These are phyloP conservation scores for Trichoderma gamsii DNA, from an alignment of 495 filamentous ascomycete genomes.

Conservation along the genomic window DNA sequence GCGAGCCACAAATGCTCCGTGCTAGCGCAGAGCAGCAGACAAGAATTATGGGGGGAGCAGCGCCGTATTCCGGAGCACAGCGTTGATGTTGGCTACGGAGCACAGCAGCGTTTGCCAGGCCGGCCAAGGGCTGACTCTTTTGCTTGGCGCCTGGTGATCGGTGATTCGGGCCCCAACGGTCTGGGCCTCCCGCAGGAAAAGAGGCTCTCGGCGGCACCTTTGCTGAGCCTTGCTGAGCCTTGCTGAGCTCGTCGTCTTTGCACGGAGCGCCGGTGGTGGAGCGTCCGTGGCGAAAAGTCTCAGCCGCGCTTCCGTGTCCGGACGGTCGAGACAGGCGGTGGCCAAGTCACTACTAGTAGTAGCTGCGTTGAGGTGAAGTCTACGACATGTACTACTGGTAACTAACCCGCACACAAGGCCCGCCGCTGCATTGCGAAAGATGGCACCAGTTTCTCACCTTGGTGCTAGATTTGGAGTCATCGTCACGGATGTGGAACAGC, in stretches of 20 bases:
- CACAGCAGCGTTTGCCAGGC: no score
- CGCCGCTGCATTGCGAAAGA: neutral
- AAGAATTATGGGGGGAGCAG: neutral
- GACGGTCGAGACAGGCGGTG: neutral
- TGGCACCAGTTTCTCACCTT: neutral
- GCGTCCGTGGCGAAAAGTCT: neutral
- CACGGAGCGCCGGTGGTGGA: neutral
- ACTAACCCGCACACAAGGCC: no score
- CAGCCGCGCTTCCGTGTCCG: slow-evolving; percentile 3
- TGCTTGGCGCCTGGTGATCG: no score
- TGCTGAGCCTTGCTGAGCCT: neutral
- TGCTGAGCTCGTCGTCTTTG: neutral
- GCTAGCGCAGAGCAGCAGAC: neutral
- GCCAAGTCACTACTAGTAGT: neutral
- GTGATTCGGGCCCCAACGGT: no score
- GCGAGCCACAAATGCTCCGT: neutral
- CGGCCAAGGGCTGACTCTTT: no score
- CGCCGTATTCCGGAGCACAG: neutral
- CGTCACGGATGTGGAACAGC: neutral
- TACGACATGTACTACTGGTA: no score
- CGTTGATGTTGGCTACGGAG: no score
- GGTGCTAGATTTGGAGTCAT: neutral
- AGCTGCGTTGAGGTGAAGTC: neutral
- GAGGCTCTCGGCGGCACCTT: neutral
- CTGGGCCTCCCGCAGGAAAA: neutral